These are phyloP conservation scores for Retiboletus fuscus DNA, from an alignment of 1,284 basidiomycete species.

Conservation along the genomic window DNA sequence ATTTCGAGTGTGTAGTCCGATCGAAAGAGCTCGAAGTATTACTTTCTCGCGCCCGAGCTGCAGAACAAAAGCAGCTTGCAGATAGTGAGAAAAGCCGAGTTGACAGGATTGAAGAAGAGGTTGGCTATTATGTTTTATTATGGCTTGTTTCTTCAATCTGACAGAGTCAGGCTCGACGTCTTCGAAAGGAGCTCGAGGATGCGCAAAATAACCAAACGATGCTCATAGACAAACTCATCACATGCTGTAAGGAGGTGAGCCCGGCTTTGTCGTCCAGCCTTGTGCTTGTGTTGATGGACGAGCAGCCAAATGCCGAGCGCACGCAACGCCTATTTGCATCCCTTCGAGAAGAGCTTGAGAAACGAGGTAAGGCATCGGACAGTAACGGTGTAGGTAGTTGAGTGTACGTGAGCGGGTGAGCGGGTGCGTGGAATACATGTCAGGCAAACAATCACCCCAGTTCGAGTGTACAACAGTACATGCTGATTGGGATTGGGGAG, in stretches of 20 bases:
- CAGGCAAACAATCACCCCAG: slow-evolving; percentile 24
- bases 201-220: slow-evolving; percentile 78
- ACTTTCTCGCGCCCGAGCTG: slow-evolving; percentile 82
- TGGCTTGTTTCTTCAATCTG: slow-evolving; percentile 25
- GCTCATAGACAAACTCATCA: slow-evolving; percentile 81
- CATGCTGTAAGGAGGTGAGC: slow-evolving; percentile 85
- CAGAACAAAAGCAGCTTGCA: slow-evolving; percentile 83
- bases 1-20: slow-evolving; percentile 88
- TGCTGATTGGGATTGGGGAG: slow-evolving; percentile 13
- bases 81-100: slow-evolving; percentile 75
- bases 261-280: slow-evolving; percentile 16
- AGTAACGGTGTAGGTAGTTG: slow-evolving; percentile 62
- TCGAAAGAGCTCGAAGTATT: slow-evolving; percentile 89
- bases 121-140: slow-evolving; percentile 48
- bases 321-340: slow-evolving; percentile 82
- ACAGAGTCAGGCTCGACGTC: slow-evolving; percentile 64
- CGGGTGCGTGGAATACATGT: slow-evolving; percentile 28
- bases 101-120: slow-evolving; percentile 80
- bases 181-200: slow-evolving; percentile 79
- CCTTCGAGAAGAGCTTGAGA: slow-evolving; percentile 83
- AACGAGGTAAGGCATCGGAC: slow-evolving; percentile 63
- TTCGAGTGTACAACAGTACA: slow-evolving; percentile 26
- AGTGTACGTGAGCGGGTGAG: slow-evolving; percentile 37
- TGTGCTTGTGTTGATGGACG: slow-evolving; percentile 33
- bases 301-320: slow-evolving; percentile 80